Evolutionary conservation across 2,329 filamentous ascomycete genomes (phyloP).

Genomic region (Fusarium hostae): DNA sequence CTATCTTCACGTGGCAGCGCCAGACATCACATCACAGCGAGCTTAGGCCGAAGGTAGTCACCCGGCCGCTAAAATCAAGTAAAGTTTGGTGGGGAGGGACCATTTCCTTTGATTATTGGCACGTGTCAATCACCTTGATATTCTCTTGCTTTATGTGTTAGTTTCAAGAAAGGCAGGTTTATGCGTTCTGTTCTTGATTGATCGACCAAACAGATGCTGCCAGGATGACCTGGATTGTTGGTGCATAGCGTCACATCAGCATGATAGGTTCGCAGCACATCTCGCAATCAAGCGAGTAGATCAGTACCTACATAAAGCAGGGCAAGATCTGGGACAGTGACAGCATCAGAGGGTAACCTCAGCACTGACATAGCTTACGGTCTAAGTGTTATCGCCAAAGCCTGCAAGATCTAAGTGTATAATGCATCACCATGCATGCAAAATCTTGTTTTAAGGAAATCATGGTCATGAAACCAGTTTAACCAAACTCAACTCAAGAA

Average conservation of each 20-base stretch:
- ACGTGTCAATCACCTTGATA: conserved; percentile 21
- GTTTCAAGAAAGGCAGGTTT: conserved; percentile 18
- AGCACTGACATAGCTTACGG: neutral
- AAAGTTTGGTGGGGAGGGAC: conserved; percentile 23
- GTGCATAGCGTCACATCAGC: conserved; percentile 38
- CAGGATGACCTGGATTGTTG: conserved; percentile 5
- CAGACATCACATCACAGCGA: too few relatives aligned
- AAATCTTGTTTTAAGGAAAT: conserved; percentile 2
- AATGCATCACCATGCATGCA: neutral
- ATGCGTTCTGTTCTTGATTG: neutral
- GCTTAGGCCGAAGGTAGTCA: neutral
- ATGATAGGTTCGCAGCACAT: conserved; percentile 33
- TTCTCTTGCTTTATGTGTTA: neutral
- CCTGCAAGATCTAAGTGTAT: neutral
- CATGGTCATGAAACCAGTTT: neutral
- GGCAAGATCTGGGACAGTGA: conserved; percentile 32
- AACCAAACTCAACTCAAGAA: neutral
- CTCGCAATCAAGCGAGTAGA: conserved; percentile 30
- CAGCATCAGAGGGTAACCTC: conserved; percentile 2
- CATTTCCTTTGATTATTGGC: conserved; percentile 29
- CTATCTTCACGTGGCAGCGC: conserved; percentile 47
- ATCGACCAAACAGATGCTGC: conserved; percentile 22
- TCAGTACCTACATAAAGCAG: conserved; percentile 31
- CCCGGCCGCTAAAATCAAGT: conserved; percentile 22
- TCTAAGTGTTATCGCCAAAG: neutral